Percentiles rank a stretch among this genome's conserved stretches.
phyloP scores from a whole-genome alignment of 108 stramenopile genomes.

The Bacterosira constricta region DNA sequence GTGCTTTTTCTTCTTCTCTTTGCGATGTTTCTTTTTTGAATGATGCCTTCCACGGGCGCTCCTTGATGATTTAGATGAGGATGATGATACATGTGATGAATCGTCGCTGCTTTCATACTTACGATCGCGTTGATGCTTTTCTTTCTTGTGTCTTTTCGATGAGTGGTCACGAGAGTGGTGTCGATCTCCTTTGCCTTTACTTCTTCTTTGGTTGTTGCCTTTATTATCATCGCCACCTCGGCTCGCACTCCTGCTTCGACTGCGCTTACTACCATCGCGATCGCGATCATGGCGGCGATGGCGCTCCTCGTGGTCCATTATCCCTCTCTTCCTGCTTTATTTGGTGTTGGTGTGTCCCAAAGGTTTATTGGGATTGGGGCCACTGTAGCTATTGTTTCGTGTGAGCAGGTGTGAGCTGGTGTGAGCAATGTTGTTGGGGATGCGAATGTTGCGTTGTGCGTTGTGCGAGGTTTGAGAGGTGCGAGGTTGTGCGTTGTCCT shows the following conservation, averaged over 20 bases:
- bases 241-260: slow-evolving; percentile 8
- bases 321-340: no score
- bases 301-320: no score
- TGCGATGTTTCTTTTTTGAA: slow-evolving; percentile 26
- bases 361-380: no score
- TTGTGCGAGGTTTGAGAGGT: no score
- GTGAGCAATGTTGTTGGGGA: no score
- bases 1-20: slow-evolving; percentile 28
- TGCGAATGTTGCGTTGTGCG: no score
- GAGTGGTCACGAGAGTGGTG: neutral
- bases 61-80: slow-evolving; percentile 25
- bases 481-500: no score
- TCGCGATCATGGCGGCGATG: neutral
- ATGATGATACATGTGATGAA: slow-evolving; percentile 6
- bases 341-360: no score
- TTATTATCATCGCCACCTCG: neutral
- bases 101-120: slow-evolving; percentile 10
- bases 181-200: slow-evolving; percentile 1
- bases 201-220: slow-evolving; percentile 5
- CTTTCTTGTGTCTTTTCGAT: slow-evolving; percentile 8
- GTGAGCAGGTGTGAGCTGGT: no score
- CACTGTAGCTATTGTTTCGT: no score
- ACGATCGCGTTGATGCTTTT: slow-evolving; percentile 14
- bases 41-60: slow-evolving; percentile 10
- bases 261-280: neutral